A percentile compares a stretch with the other conserved stretches of the same genome.
phyloP scores from a whole-genome alignment of 2,329 filamentous ascomycete species.

The Zymoseptoria tritici region DNA sequence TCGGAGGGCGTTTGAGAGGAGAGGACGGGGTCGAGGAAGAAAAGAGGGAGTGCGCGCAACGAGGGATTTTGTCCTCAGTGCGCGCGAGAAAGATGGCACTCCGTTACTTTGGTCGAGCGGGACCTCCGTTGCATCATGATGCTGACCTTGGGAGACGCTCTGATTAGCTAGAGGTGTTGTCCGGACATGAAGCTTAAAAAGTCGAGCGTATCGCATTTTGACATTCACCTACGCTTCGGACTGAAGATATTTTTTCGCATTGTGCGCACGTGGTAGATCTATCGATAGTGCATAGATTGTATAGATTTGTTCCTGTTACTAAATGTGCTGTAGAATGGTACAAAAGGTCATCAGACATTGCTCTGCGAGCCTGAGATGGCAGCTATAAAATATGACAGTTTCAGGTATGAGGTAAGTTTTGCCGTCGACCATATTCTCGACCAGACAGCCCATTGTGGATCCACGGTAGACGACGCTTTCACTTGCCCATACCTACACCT shows the following conservation, averaged over 20 bases:
- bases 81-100: background rate
- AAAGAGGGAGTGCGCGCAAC: background rate
- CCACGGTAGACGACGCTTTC: background rate
- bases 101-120: background rate
- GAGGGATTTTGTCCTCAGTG: background rate
- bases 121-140: background rate
- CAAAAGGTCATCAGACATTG: background rate
- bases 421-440: background rate
- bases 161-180: background rate
- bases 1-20: background rate
- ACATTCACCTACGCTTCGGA: background rate
- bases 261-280: background rate
- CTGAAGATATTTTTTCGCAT: background rate
- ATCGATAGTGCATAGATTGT: background rate
- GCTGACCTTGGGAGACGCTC: background rate
- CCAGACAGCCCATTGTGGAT: background rate
- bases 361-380: background rate
- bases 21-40: background rate
- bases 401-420: background rate
- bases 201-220: background rate
- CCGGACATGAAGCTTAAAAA: background rate
- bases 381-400: background rate
- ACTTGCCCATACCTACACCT: conserved; percentile 59
- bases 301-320: background rate
- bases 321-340: background rate